phyloP scores from a whole-genome alignment of 148 eudicot species.

The Rhododendron molle region DNA sequence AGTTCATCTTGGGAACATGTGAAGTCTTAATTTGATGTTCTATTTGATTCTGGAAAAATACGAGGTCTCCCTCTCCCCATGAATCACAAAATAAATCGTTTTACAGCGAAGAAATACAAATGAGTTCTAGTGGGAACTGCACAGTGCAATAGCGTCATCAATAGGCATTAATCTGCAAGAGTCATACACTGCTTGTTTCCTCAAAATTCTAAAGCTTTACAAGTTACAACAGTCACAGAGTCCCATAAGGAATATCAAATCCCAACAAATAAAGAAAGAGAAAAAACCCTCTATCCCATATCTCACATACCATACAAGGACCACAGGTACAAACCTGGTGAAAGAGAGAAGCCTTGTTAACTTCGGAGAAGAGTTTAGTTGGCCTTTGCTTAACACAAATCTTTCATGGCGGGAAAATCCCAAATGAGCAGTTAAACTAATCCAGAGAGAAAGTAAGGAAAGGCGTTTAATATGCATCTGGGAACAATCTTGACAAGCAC shows the following conservation, averaged over 20 bases:
- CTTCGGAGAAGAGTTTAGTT: background rate
- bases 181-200: background rate
- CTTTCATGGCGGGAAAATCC: background rate
- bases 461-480: slow-evolving; percentile 11
- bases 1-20: too few relatives aligned
- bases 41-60: too few relatives aligned
- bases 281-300: background rate
- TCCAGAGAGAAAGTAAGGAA: background rate
- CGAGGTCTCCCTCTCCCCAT: background rate
- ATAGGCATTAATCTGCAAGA: background rate
- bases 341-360: background rate
- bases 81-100: background rate
- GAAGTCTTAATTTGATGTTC: too few relatives aligned
- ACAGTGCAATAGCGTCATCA: background rate
- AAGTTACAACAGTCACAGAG: background rate
- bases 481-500: slow-evolving; percentile 42
- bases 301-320: background rate
- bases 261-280: background rate
- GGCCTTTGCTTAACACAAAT: background rate
- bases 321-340: background rate
- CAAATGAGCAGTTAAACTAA: too few relatives aligned
- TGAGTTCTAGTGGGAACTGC: background rate
- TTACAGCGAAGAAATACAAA: background rate
- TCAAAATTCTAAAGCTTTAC: background rate
- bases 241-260: background rate